Conservation (phyloP, 2,329 filamentous ascomycete genomes). For the Trichoderma sp. region DNA sequence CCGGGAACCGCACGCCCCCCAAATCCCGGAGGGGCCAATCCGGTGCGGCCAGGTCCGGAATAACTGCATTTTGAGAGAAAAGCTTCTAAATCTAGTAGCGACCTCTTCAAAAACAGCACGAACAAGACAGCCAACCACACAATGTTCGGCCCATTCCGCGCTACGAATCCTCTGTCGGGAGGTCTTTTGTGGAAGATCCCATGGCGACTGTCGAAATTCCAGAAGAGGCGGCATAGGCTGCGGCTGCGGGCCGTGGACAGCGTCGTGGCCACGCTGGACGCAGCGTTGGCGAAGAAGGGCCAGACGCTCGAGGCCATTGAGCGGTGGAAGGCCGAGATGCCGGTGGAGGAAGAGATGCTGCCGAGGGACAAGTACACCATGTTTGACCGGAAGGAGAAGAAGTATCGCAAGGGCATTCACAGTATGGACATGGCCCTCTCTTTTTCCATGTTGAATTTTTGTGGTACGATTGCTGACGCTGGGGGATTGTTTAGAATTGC, state of each 20-base stretch:
- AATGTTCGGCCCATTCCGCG: slow-evolving; percentile 84
- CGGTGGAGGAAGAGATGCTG: slow-evolving; percentile 90
- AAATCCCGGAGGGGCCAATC: slow-evolving; percentile 6
- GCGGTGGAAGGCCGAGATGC: slow-evolving; percentile 94
- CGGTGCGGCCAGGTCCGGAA: neutral
- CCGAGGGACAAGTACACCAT: slow-evolving; percentile 97
- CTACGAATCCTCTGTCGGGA: slow-evolving; percentile 70
- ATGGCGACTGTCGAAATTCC: slow-evolving; percentile 88
- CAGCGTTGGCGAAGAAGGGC: slow-evolving; percentile 71
- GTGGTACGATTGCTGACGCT: slow-evolving; percentile 22
- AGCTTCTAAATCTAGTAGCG: neutral
- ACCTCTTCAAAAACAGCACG: neutral
- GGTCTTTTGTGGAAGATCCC: slow-evolving; percentile 96
- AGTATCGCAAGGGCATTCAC: slow-evolving; percentile 94
- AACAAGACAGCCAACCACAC: neutral
- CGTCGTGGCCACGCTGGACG: slow-evolving; percentile 79
- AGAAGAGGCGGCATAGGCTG: slow-evolving; percentile 82
- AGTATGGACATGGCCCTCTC: slow-evolving; percentile 58
- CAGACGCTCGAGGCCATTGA: slow-evolving; percentile 74
- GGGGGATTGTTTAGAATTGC: slow-evolving; percentile 56
- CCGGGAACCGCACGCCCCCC: neutral
- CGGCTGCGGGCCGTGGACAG: slow-evolving; percentile 81
- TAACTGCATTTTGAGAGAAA: slow-evolving; percentile 8
- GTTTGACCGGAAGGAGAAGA: slow-evolving; percentile 94
- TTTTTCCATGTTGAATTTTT: neutral